Conservation (phyloP, 2,329 filamentous ascomycete genomes). For the Colletotrichum spinosum region DNA sequence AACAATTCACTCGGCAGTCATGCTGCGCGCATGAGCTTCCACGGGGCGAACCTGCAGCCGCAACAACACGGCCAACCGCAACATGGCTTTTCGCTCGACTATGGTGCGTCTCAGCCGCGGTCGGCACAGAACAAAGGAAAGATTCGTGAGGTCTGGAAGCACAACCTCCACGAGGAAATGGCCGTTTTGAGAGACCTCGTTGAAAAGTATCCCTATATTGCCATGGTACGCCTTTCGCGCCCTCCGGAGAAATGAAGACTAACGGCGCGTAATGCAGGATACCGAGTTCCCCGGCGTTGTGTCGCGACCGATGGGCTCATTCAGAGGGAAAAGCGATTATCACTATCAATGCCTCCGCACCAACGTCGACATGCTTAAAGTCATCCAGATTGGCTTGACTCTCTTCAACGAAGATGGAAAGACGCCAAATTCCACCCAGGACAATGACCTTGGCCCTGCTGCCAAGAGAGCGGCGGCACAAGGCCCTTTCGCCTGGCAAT, state of each 20-base stretch:
- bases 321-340: slow-evolving; percentile 95
- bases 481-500: slow-evolving; percentile 87
- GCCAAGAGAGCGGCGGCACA: slow-evolving; percentile 54
- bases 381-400: slow-evolving; percentile 96
- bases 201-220: slow-evolving; percentile 93
- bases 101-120: slow-evolving; percentile 53
- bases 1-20: slow-evolving; percentile 83
- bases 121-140: slow-evolving; percentile 77
- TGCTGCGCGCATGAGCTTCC: slow-evolving; percentile 89
- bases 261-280: slow-evolving; percentile 68
- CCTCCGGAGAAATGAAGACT: slow-evolving; percentile 18
- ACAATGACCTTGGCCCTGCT: slow-evolving; percentile 51
- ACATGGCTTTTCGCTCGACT: slow-evolving; percentile 39
- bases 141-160: slow-evolving; percentile 96
- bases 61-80: slow-evolving; percentile 64
- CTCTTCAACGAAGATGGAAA: slow-evolving; percentile 93
- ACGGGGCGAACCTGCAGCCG: slow-evolving; percentile 70
- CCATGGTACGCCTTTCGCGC: slow-evolving; percentile 76
- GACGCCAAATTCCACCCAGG: slow-evolving; percentile 65
- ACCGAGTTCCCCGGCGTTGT: slow-evolving; percentile 99
- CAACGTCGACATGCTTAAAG: slow-evolving; percentile 97
- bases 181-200: slow-evolving; percentile 83
- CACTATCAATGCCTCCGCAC: slow-evolving; percentile 98
- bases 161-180: slow-evolving; percentile 94
- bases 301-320: slow-evolving; percentile 92